Evolutionary conservation across 2,329 filamentous ascomycete species (phyloP).

Genomic region (Madurella fahalii): DNA sequence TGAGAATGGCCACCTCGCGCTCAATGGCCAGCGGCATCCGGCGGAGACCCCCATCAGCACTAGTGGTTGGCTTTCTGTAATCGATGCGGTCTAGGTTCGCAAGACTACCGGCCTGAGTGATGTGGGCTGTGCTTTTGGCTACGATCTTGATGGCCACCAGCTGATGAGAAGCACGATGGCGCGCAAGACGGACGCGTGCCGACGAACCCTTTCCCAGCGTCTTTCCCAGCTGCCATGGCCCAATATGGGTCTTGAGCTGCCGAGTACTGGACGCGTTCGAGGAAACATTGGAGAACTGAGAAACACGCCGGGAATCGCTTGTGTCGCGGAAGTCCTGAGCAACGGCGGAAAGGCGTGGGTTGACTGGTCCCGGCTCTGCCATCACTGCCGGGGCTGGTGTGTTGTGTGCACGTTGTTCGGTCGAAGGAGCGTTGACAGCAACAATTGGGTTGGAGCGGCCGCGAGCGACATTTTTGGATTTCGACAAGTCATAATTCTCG

Average conservation of each 20-base stretch:
- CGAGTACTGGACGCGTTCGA: constrained; percentile 32
- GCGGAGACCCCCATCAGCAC: constrained; percentile 53
- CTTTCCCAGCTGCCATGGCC: constrained; percentile 88
- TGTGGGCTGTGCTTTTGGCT: constrained; percentile 72
- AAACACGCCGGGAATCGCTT: constrained; percentile 34
- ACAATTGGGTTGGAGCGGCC: constrained; percentile 14
- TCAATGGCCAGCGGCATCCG: constrained; percentile 85
- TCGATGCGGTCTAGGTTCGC: constrained; percentile 75
- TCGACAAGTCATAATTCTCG: constrained; percentile 12
- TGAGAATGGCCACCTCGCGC: constrained; percentile 94
- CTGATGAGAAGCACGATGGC: constrained; percentile 73
- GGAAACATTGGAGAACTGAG: constrained; percentile 37
- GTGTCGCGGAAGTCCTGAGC: constrained; percentile 29
- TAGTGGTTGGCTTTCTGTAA: constrained; percentile 48
- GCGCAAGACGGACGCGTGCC: constrained; percentile 79
- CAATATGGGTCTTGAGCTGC: constrained; percentile 67
- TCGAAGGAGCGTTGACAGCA: background rate
- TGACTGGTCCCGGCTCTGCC: background rate
- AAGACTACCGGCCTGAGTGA: constrained; percentile 81
- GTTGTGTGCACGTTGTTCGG: constrained; percentile 4
- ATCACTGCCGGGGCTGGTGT: constrained; percentile 1
- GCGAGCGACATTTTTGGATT: constrained; percentile 13
- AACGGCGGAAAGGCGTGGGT: constrained; percentile 31
- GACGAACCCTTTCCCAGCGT: constrained; percentile 88
- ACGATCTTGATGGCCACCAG: constrained; percentile 94